These are phyloP conservation scores for Aspergillus sp. DNA, from an alignment of 2,329 filamentous ascomycete species.

Conservation along the genomic window DNA sequence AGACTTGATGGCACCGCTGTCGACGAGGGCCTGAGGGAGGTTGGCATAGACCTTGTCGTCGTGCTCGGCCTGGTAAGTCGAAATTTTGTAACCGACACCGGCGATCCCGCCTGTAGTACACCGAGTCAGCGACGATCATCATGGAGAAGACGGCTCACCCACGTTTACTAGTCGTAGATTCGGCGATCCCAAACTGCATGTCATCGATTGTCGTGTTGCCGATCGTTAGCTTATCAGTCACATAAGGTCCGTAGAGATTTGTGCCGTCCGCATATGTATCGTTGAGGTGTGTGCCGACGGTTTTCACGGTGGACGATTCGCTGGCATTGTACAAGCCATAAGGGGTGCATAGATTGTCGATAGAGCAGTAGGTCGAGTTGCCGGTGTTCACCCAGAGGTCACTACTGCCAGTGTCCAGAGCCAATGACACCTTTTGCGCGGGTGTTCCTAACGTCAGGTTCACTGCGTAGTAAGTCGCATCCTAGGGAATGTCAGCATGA, in stretches of 20 bases:
- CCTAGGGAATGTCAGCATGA: background rate
- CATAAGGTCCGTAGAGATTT: conserved; percentile 74
- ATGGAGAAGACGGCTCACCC: conserved; percentile 63
- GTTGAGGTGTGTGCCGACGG: conserved; percentile 72
- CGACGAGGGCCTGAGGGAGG: conserved; percentile 63
- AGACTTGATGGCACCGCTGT: conserved; percentile 62
- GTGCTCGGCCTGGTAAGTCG: conserved; percentile 65
- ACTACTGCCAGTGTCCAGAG: conserved; percentile 62
- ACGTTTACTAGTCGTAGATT: conserved; percentile 10
- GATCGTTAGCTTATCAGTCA: conserved; percentile 28
- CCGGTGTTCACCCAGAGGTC: conserved; percentile 67
- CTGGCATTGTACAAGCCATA: conserved; percentile 71
- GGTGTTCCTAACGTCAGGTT: conserved; percentile 59
- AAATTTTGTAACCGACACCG: conserved; percentile 70
- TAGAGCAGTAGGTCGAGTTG: conserved; percentile 61
- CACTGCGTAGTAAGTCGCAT: conserved; percentile 11
- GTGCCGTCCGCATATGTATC: conserved; percentile 81
- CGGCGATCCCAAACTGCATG: conserved; percentile 18
- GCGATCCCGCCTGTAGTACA: conserved; percentile 57
- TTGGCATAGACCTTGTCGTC: conserved; percentile 51
- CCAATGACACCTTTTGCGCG: conserved; percentile 52
- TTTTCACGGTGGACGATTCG: conserved; percentile 70
- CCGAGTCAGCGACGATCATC: background rate
- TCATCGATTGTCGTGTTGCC: conserved; percentile 9
- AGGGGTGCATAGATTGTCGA: conserved; percentile 53